Percentiles rank a stretch among this genome's conserved stretches.
Conservation (phyloP, 225 moss, liverwort and hornwort species). For the Marchantia paleacea region DNA sequence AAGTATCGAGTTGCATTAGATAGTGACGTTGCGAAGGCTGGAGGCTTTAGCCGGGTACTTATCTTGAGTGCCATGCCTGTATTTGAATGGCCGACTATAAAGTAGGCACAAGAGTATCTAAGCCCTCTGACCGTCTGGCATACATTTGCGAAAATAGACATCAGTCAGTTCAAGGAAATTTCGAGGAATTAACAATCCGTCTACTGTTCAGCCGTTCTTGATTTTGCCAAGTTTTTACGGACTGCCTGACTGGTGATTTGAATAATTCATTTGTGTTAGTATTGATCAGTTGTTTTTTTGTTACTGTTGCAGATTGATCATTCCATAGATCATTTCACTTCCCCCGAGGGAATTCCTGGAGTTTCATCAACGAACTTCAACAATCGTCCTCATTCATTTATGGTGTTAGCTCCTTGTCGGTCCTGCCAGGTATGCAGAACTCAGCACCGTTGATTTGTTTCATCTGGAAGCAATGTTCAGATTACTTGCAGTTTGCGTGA, state of each 20-base stretch:
- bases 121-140: no score
- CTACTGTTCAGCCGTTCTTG: no score
- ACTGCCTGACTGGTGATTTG: no score
- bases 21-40: slow-evolving; percentile 67
- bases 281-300: not conserved
- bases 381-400: slow-evolving; percentile 81
- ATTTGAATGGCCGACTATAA: no score
- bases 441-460: not conserved
- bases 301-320: slow-evolving; percentile 59
- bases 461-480: not conserved
- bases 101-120: no score
- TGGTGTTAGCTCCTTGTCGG: slow-evolving; percentile 71
- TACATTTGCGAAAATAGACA: no score
- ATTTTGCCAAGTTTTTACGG: no score
- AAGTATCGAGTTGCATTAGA: slow-evolving; percentile 82
- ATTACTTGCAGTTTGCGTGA: not conserved
- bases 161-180: no score
- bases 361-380: slow-evolving; percentile 71
- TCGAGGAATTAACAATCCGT: no score
- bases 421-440: slow-evolving; percentile 53
- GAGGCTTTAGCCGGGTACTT: slow-evolving; percentile 67
- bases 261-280: no score
- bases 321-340: slow-evolving; percentile 72
- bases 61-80: no score
- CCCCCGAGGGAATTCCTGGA: slow-evolving; percentile 72